These are phyloP conservation scores for Aspergillus floridensis DNA, from an alignment of 2,329 filamentous ascomycete genomes.

Conservation along the genomic window DNA sequence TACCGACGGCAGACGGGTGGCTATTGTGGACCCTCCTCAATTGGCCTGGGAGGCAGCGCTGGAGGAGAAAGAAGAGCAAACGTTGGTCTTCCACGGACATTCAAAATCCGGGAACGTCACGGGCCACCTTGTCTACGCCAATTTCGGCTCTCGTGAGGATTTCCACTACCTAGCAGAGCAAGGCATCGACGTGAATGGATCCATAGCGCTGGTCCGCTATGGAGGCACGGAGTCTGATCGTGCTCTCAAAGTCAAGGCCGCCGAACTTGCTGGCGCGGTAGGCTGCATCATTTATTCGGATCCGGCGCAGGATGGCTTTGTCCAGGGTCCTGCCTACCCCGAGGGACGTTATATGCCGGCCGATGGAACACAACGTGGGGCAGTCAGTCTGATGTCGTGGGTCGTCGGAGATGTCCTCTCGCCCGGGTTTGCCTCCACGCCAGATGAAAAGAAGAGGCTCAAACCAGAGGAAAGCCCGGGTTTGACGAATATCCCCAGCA, in stretches of 20 bases:
- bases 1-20: slow-evolving; percentile 71
- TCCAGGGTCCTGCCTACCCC: slow-evolving; percentile 69
- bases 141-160: slow-evolving; percentile 83
- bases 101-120: slow-evolving; percentile 83
- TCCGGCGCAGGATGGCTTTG: slow-evolving; percentile 78
- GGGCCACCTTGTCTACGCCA: slow-evolving; percentile 85
- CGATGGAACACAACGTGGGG: slow-evolving; percentile 78
- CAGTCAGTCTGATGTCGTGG: slow-evolving; percentile 77
- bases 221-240: slow-evolving; percentile 70
- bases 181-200: slow-evolving; percentile 71
- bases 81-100: slow-evolving; percentile 80
- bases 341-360: slow-evolving; percentile 75
- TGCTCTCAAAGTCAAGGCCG: slow-evolving; percentile 83
- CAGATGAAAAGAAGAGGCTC: slow-evolving; percentile 58
- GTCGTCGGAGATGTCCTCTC: slow-evolving; percentile 89
- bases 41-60: slow-evolving; percentile 74
- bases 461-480: slow-evolving; percentile 68
- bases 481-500: slow-evolving; percentile 78
- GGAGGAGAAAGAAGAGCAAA: slow-evolving; percentile 79
- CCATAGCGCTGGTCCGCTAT: slow-evolving; percentile 80
- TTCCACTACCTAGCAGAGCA: slow-evolving; percentile 70
- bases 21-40: slow-evolving; percentile 70
- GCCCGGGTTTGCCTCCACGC: slow-evolving; percentile 69
- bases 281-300: slow-evolving; percentile 94
- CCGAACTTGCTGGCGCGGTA: slow-evolving; percentile 78